Base-by-base conservation (phyloP, 176 grass and related monocot species). In the Panicum miliaceum region DNA sequence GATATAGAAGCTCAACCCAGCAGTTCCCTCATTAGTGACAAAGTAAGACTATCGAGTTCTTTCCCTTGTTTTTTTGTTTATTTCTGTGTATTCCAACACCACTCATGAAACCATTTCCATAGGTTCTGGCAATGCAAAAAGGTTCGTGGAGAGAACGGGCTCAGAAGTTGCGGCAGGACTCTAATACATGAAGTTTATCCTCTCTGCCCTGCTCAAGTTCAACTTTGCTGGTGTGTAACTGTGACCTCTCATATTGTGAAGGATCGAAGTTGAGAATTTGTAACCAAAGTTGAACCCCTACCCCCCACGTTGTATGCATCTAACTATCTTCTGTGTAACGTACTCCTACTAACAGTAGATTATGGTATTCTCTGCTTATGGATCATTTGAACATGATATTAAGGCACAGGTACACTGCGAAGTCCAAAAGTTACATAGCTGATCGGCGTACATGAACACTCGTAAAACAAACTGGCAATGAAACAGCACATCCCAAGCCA, bases 111-210 rank as follows among this genome's bases (percentile, higher is more conserved):
- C 15, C 40, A 63, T 42, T 12, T 69, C 61, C 4, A 13, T 80
- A 98, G 95, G 71, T 95, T 75, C 48, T 98, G 51, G 89, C 92
- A 12, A 93, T 79, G 86, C 95, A 93, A 82, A 92, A 88, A 73
- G 89, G 89, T 75, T 95, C 95, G 35, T 98, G 92, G 95, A 88
- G 91, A 83, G 95, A 98, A 61, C 69, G 95, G 66, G 89, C 85
- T 80, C 79, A 88, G 34, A 95, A 86, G 80, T 65, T 90, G 81
- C 85, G 80, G 58, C 81, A 91, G 71, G 64, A 78, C 80, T 76
- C 71, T 20, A 86, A 90, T 78, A 86, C 79, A 61, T 94, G 78
- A 87, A 91, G 40, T 68, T 76, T 71, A 27, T 83, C 50, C 67
- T 27, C 34, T 20, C 18, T 50, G 48, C 29, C 62, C n/a, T 35